Evolutionary conservation across 2,329 filamentous ascomycete species (phyloP).

Genomic region (Stromatinia cepivora): DNA sequence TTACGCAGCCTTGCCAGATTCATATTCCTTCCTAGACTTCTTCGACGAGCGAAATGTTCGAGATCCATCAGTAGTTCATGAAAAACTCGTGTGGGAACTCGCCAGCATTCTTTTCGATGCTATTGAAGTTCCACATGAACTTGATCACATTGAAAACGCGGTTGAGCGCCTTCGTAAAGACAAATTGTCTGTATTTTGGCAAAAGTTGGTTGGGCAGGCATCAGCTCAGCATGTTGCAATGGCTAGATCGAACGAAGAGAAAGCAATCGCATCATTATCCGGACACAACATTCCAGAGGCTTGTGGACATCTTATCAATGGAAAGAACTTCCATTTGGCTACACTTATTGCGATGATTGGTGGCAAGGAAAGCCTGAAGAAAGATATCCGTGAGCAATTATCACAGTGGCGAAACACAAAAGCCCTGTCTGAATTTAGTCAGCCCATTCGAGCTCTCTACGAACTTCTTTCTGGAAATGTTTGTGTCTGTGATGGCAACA

Average conservation of each 20-base stretch:
- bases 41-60: slow-evolving; percentile 45
- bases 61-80: slow-evolving; percentile 55
- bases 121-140: slow-evolving; percentile 48
- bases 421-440: slow-evolving; percentile 82
- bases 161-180: slow-evolving; percentile 54
- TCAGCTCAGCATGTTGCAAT: slow-evolving; percentile 56
- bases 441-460: slow-evolving; percentile 82
- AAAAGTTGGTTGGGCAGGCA: slow-evolving; percentile 62
- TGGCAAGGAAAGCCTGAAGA: slow-evolving; percentile 65
- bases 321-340: slow-evolving; percentile 79
- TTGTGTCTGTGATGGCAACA: slow-evolving; percentile 78
- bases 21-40: slow-evolving; percentile 52
- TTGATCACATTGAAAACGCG: slow-evolving; percentile 42
- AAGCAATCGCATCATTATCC: slow-evolving; percentile 77
- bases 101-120: slow-evolving; percentile 84
- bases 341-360: slow-evolving; percentile 83
- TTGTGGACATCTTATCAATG: slow-evolving; percentile 74
- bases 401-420: slow-evolving; percentile 81
- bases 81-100: slow-evolving; percentile 80
- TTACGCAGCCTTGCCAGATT: slow-evolving; percentile 50
- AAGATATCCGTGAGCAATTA: slow-evolving; percentile 77
- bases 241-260: slow-evolving; percentile 71
- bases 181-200: slow-evolving; percentile 67
- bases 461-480: slow-evolving; percentile 86
- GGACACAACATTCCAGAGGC: slow-evolving; percentile 79